Conservation (phyloP, 441 rosid genomes). For the Gossypium laxum region DNA sequence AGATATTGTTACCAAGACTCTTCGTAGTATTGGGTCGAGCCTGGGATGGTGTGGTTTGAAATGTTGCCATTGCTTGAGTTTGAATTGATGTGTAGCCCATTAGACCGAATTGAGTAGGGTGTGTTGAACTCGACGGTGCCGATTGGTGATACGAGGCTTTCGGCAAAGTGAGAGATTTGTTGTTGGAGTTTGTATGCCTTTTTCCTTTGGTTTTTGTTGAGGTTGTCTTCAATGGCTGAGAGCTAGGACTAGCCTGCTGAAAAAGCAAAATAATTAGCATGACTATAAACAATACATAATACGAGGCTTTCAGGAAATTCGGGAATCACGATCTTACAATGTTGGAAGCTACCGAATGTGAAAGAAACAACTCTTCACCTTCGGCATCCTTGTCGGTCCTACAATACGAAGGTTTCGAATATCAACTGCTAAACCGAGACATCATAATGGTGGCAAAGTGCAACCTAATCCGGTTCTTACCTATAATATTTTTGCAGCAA, state of each 20-base stretch:
- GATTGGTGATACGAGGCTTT: slow-evolving; percentile 24
- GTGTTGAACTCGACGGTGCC: slow-evolving; percentile 15
- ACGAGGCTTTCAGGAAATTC: background rate
- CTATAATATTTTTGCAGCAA: slow-evolving; percentile 55
- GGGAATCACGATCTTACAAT: slow-evolving; percentile 21
- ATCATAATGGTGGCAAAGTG: background rate
- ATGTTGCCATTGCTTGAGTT: slow-evolving; percentile 24
- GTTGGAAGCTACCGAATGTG: slow-evolving; percentile 19
- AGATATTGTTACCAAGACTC: slow-evolving; percentile 11
- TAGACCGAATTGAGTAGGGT: slow-evolving; percentile 26
- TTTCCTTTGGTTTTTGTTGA: slow-evolving; percentile 27
- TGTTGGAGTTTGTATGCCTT: slow-evolving; percentile 22
- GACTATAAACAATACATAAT: background rate
- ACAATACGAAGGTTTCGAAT: slow-evolving; percentile 15
- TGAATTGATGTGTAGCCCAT: slow-evolving; percentile 26
- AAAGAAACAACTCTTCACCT: slow-evolving; percentile 37
- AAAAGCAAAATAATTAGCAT: background rate
- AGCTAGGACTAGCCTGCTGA: slow-evolving; percentile 22
- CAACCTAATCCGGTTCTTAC: slow-evolving; percentile 17
- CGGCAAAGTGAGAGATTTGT: slow-evolving; percentile 17
- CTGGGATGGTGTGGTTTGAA: slow-evolving; percentile 24
- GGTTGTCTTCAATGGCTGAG: slow-evolving; percentile 21
- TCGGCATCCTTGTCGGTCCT: slow-evolving; percentile 47
- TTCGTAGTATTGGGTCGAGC: slow-evolving; percentile 15
- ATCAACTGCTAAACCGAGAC: background rate